Conservation (phyloP, 768 basidiomycete genomes). For the Podaxis sp. region DNA sequence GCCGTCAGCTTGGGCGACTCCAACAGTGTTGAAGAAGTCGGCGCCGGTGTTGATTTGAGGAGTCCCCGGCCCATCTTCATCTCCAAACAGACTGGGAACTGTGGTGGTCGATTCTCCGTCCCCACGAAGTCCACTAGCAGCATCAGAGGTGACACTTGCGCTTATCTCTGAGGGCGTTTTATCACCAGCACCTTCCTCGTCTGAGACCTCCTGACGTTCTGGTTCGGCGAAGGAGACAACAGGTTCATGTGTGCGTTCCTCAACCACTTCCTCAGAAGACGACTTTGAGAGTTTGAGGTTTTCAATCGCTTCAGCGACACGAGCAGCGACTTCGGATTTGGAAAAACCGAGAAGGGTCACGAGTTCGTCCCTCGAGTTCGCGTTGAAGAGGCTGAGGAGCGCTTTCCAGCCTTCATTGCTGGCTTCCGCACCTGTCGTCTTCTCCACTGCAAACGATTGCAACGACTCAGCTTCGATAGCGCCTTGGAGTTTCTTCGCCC, state of each 20-base stretch:
- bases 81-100: conserved; percentile 84
- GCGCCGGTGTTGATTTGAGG: conserved; percentile 64
- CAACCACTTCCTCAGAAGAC: conserved; percentile 37
- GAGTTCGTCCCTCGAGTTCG: conserved; percentile 87
- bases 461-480: conserved; percentile 61
- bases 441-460: conserved; percentile 67
- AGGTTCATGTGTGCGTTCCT: conserved; percentile 58
- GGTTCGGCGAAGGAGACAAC: conserved; percentile 87
- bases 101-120: conserved; percentile 84
- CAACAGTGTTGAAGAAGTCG: conserved; percentile 89
- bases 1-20: conserved; percentile 43
- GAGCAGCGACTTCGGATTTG: conserved; percentile 75
- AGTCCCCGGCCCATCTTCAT: conserved; percentile 63
- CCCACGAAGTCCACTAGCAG: conserved; percentile 50
- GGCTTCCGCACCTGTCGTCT: conserved; percentile 22
- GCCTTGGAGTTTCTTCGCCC: conserved; percentile 63
- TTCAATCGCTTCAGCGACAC: conserved; percentile 80
- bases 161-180: conserved; percentile 77
- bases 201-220: conserved; percentile 46
- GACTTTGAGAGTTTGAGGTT: conserved; percentile 55
- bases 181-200: conserved; percentile 36
- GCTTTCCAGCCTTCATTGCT: conserved; percentile 78
- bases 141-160: conserved; percentile 59
- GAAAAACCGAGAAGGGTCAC: conserved; percentile 91
- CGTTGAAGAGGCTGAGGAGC: conserved; percentile 81